These are phyloP conservation scores for Lecanicillium sp. DNA, from an alignment of 2,329 filamentous ascomycete species.

Conservation along the genomic window DNA sequence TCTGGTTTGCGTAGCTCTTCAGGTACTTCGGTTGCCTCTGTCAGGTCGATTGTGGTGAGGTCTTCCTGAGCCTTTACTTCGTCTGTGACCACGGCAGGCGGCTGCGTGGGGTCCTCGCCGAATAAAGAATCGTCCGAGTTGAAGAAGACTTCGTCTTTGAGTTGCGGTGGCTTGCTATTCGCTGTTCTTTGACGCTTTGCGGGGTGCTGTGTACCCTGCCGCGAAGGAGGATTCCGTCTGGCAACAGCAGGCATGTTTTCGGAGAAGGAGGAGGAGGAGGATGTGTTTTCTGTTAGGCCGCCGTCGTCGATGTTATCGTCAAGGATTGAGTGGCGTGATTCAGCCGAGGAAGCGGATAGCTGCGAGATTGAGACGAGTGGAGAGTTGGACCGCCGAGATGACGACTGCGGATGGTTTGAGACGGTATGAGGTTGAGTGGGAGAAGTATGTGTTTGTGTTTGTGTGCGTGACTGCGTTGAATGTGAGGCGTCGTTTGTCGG, in stretches of 20 bases:
- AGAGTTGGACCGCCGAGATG: too few relatives aligned
- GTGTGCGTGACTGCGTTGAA: slow-evolving; percentile 10
- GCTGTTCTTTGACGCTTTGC: neutral
- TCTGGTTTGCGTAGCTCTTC: slow-evolving; percentile 34
- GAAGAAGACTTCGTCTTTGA: slow-evolving; percentile 1
- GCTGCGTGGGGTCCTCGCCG: slow-evolving; percentile 13
- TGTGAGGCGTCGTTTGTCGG: slow-evolving; percentile 1
- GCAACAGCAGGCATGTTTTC: slow-evolving; percentile 18
- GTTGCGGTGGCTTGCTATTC: neutral
- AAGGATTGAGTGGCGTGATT: slow-evolving; percentile 18
- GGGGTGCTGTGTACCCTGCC: neutral
- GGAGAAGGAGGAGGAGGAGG: slow-evolving; percentile 20
- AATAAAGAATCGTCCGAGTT: slow-evolving; percentile 19
- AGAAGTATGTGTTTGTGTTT: slow-evolving; percentile 12
- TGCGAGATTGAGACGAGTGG: slow-evolving; percentile 11
- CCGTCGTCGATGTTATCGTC: slow-evolving; percentile 22
- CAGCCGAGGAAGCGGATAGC: slow-evolving; percentile 11
- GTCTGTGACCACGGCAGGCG: slow-evolving; percentile 10
- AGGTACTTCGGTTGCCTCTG: slow-evolving; percentile 33
- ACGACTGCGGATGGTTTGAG: neutral
- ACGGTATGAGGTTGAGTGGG: slow-evolving; percentile 10
- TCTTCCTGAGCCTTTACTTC: slow-evolving; percentile 12
- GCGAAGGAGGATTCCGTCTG: neutral
- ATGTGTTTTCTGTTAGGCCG: slow-evolving; percentile 16
- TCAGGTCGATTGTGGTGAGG: slow-evolving; percentile 22